Base-by-base conservation (phyloP, 2,329 filamentous ascomycete genomes). In the Trichoderma atroviride region DNA sequence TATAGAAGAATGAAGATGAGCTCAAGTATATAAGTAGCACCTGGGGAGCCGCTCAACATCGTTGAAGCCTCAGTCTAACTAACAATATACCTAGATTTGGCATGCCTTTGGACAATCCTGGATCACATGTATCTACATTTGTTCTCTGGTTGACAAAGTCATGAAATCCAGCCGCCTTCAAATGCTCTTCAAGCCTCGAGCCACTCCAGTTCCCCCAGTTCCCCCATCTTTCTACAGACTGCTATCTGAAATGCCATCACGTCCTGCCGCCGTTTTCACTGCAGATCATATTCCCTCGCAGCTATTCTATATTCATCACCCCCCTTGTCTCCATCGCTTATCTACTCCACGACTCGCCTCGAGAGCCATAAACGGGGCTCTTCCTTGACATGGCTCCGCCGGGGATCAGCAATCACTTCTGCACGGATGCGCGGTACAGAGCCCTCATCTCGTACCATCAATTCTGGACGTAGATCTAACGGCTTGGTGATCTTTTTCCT, bases 241-340 rank as follows among this genome's bases (percentile, higher is more conserved):
- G n/a, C 22, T 22, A 4, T 24, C n/a, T 50, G 4, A 24, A 50
- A 10, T 24, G 9, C 22, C 60, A 53, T 22, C 6, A 9, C 61
- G 1, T 29, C 60, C 47, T 63, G 47, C n/a, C 29, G 53, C 53
- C 11, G 35, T 58, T 35, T 58, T 33, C 55, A 31, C 63, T 35
- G 55, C 29, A 50, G 29, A 66, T 58, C 63, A 33, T 27, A 29
- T 9, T 50, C n/a, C 19, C 19, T n/a, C 47, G 13, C 50, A 33
- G 35, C 61, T 10, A 59, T 37, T 43, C 57, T 43, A 31, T 27
- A 40, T 27, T 33, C 22, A 33, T 14, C 35, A n/a, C 16, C 33
- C 24, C 60, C 59, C 60, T 37, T 29, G 47, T 60, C 37, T 37
- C 58, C 40, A 29, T 61, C 58, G 58, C 58, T 61, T 61, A 61